Base-by-base conservation (phyloP, 352 stramenopile genomes). In the Globisporangium spinosum region DNA sequence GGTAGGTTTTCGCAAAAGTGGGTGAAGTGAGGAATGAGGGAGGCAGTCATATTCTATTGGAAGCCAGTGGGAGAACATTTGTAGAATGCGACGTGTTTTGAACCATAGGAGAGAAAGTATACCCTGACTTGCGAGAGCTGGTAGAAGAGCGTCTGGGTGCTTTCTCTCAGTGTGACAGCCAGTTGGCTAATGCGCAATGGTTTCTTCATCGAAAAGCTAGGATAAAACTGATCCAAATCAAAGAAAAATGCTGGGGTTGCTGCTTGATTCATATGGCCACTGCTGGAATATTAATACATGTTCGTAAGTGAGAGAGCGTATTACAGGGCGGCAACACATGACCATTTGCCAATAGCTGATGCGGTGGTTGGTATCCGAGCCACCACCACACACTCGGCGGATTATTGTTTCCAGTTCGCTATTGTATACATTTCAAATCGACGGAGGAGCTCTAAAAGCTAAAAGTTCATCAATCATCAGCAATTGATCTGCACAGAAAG, bases 111-210 rank as follows among this genome's bases (percentile, higher is more conserved):
- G 2, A 22, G 8, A 56, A 15, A 17, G 2, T 29, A 10, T 8
- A 20, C 49, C 49, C 9, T 20, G 1, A 8, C 10, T 51, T 51
- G 17, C 1, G 43, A 22, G 6, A 51, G 43, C 5, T 51, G 6
- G 43, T 51, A 51, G 43, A 51, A 51, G 43, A 23, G 43, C 43
- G 43, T 22, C 43, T 51, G 43, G 17, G 17, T 3, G 12, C 5
- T 15, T 13, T 43, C 9, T 20, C 15, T 9, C 6, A 1, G 17
- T 1, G 43, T 51, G 43, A 51, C 43, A 51, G 43, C 43, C 43
- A 51, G 43, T 51, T 56, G 49, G 22, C n/a, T 25, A 56, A 27
- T 56, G 49, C n/a, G 47, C 49, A n/a, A 56, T 56, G n/a, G 49
- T 20, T 56, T 56, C 49, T 56, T n/a, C 49, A 56, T 56, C 49